These are phyloP conservation scores for Blastobotrys arbuscula DNA, from an alignment of 1,139 yeast genomes.

Conservation along the genomic window DNA sequence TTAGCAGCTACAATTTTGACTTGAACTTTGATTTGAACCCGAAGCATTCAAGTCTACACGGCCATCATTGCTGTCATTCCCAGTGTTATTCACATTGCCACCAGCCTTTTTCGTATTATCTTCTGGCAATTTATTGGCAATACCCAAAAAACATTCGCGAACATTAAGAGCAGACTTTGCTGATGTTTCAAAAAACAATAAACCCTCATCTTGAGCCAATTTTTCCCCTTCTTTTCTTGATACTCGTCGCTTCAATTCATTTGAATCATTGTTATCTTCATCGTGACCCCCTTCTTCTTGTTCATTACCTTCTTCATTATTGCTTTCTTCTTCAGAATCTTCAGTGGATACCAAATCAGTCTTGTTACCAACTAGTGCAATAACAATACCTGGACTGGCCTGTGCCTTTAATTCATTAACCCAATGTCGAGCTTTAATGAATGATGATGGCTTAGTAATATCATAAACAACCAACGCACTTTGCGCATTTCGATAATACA, in stretches of 20 bases:
- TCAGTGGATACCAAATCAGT: constrained; percentile 50
- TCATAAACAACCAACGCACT: constrained; percentile 96
- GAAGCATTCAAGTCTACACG: constrained; percentile 21
- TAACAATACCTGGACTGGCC: constrained; percentile 83
- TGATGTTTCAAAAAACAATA: constrained; percentile 88
- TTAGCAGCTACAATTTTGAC: constrained; percentile 22
- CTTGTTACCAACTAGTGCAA: constrained; percentile 93
- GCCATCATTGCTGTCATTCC: constrained; percentile 16
- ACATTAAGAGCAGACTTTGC: constrained; percentile 93
- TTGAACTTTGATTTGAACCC: constrained; percentile 10
- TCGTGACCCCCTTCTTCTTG: constrained; percentile 32
- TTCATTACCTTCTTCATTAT: constrained; percentile 28
- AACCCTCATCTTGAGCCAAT: constrained; percentile 76
- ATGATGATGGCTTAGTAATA: constrained; percentile 93
- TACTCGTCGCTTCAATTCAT: constrained; percentile 50
- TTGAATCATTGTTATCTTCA: constrained; percentile 25
- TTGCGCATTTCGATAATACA: constrained; percentile 98
- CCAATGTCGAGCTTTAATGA: constrained; percentile 98
- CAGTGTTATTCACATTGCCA: background rate
- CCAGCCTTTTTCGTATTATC: constrained; percentile 23
- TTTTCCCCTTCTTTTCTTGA: constrained; percentile 79
- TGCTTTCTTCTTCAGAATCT: constrained; percentile 33
- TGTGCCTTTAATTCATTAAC: constrained; percentile 94
- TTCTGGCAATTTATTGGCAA: constrained; percentile 78
- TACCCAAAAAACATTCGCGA: constrained; percentile 84